These are phyloP conservation scores for Yamadazyma sp. DNA, from an alignment of 805 yeast species.

Conservation along the genomic window DNA sequence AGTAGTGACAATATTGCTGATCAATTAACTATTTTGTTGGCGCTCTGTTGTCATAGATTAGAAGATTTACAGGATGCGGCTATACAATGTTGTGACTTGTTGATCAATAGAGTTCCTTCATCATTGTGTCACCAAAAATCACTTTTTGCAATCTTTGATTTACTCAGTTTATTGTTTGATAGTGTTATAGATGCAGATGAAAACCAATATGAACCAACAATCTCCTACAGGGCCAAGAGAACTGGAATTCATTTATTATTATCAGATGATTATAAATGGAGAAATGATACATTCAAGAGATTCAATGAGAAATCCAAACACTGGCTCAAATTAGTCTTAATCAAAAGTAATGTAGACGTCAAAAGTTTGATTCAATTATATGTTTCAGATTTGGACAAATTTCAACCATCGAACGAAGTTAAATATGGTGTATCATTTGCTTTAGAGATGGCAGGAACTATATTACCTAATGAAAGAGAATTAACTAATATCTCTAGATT, in stretches of 20 bases:
- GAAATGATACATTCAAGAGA: constrained; percentile 61
- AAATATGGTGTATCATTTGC: constrained; percentile 90
- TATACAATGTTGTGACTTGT: constrained; percentile 65
- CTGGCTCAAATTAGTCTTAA: constrained; percentile 65
- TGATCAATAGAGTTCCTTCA: constrained; percentile 69
- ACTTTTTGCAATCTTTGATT: constrained; percentile 76
- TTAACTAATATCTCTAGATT: constrained; percentile 45
- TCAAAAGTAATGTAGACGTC: constrained; percentile 65
- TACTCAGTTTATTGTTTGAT: constrained; percentile 71
- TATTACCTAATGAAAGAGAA: constrained; percentile 67
- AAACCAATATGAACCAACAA: constrained; percentile 82
- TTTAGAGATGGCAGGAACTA: constrained; percentile 76
- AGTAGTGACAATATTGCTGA: constrained; percentile 54
- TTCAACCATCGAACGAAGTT: constrained; percentile 27
- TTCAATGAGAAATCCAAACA: constrained; percentile 55
- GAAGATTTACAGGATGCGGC: constrained; percentile 76
- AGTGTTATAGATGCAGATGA: constrained; percentile 81
- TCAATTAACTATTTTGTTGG: constrained; percentile 67
- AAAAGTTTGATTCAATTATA: constrained; percentile 79
- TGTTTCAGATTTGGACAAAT: constrained; percentile 46
- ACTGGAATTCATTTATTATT: constrained; percentile 53
- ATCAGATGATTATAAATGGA: constrained; percentile 75
- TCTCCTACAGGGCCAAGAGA: constrained; percentile 47
- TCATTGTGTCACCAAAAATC: constrained; percentile 72
- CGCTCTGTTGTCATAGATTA: constrained; percentile 75